Base-by-base conservation (phyloP, 208 protist species). In the Crithidia brevicula region DNA sequence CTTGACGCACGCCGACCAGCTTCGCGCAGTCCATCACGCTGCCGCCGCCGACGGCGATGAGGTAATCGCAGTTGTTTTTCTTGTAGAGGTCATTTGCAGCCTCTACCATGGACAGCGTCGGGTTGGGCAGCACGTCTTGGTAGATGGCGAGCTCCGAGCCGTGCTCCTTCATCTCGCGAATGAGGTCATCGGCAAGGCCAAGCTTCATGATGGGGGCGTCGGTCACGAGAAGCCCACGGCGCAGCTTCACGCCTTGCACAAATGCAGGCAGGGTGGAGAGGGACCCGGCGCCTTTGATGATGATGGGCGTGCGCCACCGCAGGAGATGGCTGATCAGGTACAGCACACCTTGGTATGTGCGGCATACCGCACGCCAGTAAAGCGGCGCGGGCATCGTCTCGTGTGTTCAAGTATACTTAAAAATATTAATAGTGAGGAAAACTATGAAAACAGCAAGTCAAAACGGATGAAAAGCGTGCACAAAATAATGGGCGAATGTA, bases 11-110 rank as follows among this genome's bases (percentile, higher is more conserved):
- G 28, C 83, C 83, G 10, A 95, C 78, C 46, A 94, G 60, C 82
- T 96, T 97, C 25, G 85, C 87, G 16, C 81, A 78, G 77, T 97
- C 93, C 51, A 97, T 92, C 45, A 88, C 59, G 49, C 85, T 93
- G 43, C 93, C 93, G 43, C 93, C 93, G 53, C 93, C 93, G 59
- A 97, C 62, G 20, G 81, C 92, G 58, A 97, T 77, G 46, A 93
- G 16, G 75, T 78, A 70, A 66, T 89, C 83, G 64, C 81, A 88
- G 25, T 79, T 45, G 31, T 71, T 64, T 36, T 49, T 45, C 34
- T 67, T 82, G 67, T 86, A 86, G 50, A 76, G 8, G 16, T 8
- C 20, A 25, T 77, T 57, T 11, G 75, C 82, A 23, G 45, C 68
- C 66, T 86, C 76, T 16, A 88, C 74, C 60, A 77, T 67, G 1